phyloP scores from a whole-genome alignment of 2,329 filamentous ascomycete genomes.

The Blumeria graminis region DNA sequence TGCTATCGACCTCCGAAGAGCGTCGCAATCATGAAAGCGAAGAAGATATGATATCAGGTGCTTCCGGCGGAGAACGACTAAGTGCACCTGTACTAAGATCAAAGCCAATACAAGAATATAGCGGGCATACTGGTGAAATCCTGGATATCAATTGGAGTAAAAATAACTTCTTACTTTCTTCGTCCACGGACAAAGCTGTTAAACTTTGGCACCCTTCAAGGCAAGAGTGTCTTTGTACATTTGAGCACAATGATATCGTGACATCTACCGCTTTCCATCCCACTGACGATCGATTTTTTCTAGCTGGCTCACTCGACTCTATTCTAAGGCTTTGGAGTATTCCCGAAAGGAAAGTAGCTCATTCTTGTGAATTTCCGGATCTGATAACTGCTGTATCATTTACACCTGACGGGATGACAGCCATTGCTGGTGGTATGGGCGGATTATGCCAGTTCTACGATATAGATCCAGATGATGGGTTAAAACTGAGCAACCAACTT shows the following conservation, averaged over 20 bases:
- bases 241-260: constrained; percentile 79
- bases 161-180: constrained; percentile 89
- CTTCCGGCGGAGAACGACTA: constrained; percentile 35
- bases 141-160: constrained; percentile 95
- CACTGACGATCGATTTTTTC: constrained; percentile 82
- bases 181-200: constrained; percentile 96
- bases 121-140: constrained; percentile 64
- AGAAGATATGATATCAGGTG: constrained; percentile 24
- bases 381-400: constrained; percentile 90
- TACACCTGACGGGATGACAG: constrained; percentile 70
- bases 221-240: constrained; percentile 69
- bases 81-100: constrained; percentile 77
- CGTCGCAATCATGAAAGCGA: constrained; percentile 49
- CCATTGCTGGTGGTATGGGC: constrained; percentile 68
- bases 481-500: constrained; percentile 65
- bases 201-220: constrained; percentile 78
- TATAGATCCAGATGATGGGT: constrained; percentile 41
- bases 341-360: constrained; percentile 82
- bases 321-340: constrained; percentile 89
- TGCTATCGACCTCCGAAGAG: constrained; percentile 63
- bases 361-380: constrained; percentile 49
- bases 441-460: constrained; percentile 80
- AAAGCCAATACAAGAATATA: constrained; percentile 55
- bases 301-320: constrained; percentile 76
- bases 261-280: constrained; percentile 91